phyloP scores from a whole-genome alignment of 495 filamentous ascomycete genomes.

The Aspergillus sparsus region DNA sequence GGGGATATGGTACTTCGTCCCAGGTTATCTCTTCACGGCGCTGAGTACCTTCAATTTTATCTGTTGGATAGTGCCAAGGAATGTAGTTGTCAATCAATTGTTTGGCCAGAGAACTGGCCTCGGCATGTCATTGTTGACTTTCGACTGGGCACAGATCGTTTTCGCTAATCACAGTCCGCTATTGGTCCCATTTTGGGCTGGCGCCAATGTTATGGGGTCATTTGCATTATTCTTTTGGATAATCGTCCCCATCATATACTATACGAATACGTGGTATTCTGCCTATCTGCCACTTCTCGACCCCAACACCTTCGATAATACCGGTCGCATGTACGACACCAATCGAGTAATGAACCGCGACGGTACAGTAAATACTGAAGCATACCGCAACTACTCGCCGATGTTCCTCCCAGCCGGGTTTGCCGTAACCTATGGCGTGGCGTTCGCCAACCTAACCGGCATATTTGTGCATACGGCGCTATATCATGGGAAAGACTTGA shows the following conservation, averaged over 20 bases:
- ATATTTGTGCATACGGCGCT: conserved; percentile 66
- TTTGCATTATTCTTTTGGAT: conserved; percentile 89
- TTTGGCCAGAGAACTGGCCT: conserved; percentile 67
- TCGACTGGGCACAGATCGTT: conserved; percentile 92
- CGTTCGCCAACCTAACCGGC: conserved; percentile 68
- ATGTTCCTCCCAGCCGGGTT: conserved; percentile 52
- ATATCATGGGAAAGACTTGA: conserved; percentile 64
- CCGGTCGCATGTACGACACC: conserved; percentile 45
- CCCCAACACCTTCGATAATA: conserved; percentile 51
- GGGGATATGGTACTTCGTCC: conserved; percentile 79
- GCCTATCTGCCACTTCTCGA: conserved; percentile 50
- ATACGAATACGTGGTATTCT: conserved; percentile 66
- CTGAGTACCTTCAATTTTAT: conserved; percentile 89
- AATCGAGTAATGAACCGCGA: conserved; percentile 42
- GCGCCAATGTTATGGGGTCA: conserved; percentile 82
- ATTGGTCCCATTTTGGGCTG: conserved; percentile 88
- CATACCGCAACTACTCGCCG: conserved; percentile 47
- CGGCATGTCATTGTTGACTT: conserved; percentile 83
- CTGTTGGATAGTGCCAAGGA: conserved; percentile 85
- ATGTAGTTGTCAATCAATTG: conserved; percentile 66
- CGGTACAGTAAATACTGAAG: conserved; percentile 43
- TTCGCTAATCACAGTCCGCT: conserved; percentile 83
- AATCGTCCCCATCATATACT: conserved; percentile 74
- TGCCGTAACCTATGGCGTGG: conserved; percentile 63
- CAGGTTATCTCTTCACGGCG: conserved; percentile 81